Conservation (phyloP, 2,329 filamentous ascomycete genomes). For the Dendrostoma leiphaemia region DNA sequence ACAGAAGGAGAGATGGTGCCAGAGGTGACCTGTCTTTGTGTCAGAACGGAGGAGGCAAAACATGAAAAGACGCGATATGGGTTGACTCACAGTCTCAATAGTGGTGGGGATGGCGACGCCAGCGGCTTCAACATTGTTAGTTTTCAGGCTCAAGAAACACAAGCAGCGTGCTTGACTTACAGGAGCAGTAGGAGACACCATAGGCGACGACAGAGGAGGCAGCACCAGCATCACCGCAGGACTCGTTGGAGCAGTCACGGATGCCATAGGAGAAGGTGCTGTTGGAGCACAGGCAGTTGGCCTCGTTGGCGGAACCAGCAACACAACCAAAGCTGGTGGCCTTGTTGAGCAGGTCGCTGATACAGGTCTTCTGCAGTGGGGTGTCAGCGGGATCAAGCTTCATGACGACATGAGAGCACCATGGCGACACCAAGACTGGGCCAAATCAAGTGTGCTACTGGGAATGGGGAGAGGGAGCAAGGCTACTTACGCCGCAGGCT, state of each 20-base stretch:
- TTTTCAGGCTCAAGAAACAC: background rate
- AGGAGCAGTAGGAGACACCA: conserved; percentile 37
- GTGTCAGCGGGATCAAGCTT: no score
- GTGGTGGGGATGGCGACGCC: conserved; percentile 35
- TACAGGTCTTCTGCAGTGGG: conserved; percentile 43
- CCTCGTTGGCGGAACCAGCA: conserved; percentile 28
- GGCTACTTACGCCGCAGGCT: conserved; percentile 50
- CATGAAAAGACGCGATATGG: background rate
- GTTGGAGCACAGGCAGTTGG: conserved; percentile 47
- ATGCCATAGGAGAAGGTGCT: conserved; percentile 47
- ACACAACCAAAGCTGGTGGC: conserved; percentile 44
- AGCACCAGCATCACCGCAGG: conserved; percentile 34
- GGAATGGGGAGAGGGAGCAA: background rate
- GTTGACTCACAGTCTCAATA: conserved; percentile 21
- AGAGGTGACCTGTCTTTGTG: conserved; percentile 7
- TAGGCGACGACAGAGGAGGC: conserved; percentile 37
- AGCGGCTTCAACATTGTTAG: conserved; percentile 26
- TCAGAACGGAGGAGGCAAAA: conserved; percentile 2
- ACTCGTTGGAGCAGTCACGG: conserved; percentile 47
- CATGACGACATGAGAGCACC: no score
- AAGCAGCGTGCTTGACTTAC: conserved; percentile 25
- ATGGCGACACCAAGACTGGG: conserved; percentile 18
- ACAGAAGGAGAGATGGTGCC: conserved; percentile 23
- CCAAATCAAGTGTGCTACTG: no score
- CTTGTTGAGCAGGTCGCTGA: conserved; percentile 50